These are phyloP conservation scores for Karstenula rhodostoma DNA, from an alignment of 2,329 filamentous ascomycete genomes.

Conservation along the genomic window DNA sequence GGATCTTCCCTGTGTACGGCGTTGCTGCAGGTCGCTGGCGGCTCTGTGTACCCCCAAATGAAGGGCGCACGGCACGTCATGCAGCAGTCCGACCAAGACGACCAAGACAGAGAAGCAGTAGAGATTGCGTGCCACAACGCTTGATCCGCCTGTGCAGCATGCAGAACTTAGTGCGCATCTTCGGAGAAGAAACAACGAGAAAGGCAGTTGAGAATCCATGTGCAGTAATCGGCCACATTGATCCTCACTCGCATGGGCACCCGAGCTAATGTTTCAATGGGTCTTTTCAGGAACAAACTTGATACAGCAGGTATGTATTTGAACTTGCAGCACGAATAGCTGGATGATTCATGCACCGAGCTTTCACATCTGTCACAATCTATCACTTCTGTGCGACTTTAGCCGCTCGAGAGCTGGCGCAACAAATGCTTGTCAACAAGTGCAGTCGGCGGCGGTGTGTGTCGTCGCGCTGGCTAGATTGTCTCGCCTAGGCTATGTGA, in stretches of 20 bases:
- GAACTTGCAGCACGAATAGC: neutral
- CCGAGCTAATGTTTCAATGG: neutral
- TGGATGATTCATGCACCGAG: neutral
- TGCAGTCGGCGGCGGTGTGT: neutral
- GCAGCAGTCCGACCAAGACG: neutral
- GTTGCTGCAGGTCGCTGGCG: slow-evolving; percentile 4
- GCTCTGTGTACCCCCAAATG: neutral
- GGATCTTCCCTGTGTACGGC: slow-evolving; percentile 6
- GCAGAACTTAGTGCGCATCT: neutral
- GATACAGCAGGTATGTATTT: neutral
- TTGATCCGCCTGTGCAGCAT: neutral
- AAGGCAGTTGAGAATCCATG: neutral
- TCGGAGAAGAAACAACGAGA: neutral
- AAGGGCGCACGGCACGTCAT: neutral
- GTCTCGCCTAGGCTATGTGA: too few species aligned
- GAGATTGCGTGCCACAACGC: slow-evolving; percentile 5
- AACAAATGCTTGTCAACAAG: neutral
- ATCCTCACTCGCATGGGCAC: neutral
- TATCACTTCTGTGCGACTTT: neutral
- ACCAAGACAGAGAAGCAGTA: neutral
- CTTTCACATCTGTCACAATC: neutral
- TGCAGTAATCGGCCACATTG: neutral
- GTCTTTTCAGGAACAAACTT: neutral
- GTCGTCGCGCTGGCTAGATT: neutral
- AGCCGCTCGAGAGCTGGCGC: neutral